Percentiles rank a stretch among this genome's conserved stretches.
Evolutionary conservation across 73 alveolate genomes (phyloP).

Genomic region (Paramecium sexaurelia): DNA sequence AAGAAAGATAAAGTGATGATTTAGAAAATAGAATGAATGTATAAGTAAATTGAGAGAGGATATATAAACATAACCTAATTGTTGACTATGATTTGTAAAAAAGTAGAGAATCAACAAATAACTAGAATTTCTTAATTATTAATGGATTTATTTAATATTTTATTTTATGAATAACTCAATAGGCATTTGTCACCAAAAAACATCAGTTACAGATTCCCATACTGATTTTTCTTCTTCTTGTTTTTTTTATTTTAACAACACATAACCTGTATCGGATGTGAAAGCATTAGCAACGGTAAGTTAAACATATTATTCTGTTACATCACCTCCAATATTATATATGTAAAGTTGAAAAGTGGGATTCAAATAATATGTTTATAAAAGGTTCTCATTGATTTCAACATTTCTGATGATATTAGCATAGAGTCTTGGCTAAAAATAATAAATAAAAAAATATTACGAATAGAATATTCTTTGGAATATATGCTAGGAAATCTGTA

Average conservation of each 20-base stretch:
- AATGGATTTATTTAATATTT: neutral
- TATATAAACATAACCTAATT: too few species aligned
- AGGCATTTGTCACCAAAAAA: neutral
- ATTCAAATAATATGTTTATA: neutral
- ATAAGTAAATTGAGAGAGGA: too few species aligned
- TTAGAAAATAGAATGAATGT: too few species aligned
- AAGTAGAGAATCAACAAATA: too few species aligned
- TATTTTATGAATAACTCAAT: neutral
- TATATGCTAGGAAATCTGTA: neutral
- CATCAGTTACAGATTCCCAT: neutral
- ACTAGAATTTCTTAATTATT: too few species aligned
- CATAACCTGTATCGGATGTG: neutral
- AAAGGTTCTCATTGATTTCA: neutral
- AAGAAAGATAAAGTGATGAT: too few species aligned
- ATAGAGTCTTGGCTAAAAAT: constrained; percentile 37
- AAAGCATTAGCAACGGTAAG: neutral
- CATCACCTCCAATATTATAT: neutral
- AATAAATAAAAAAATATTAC: neutral
- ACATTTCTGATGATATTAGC: neutral
- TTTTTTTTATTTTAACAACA: neutral
- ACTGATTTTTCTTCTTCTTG: neutral
- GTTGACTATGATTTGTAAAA: too few species aligned
- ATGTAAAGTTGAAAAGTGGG: neutral
- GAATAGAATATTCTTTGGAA: neutral
- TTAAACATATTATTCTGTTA: neutral